phyloP scores from a whole-genome alignment of 1,284 basidiomycete species.

The Kwoniella shivajii region DNA sequence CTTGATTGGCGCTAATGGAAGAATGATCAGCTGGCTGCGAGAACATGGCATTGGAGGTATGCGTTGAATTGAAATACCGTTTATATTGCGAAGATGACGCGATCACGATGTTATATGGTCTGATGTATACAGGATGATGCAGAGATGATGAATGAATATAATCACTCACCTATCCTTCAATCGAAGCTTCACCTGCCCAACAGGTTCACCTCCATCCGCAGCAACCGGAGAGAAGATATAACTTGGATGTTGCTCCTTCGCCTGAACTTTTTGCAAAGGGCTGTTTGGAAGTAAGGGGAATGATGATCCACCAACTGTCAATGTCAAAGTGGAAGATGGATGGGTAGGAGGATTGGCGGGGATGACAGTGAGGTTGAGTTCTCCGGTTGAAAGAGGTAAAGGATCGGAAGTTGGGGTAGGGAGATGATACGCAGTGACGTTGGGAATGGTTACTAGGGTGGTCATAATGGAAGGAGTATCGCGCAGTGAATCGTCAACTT shows the following conservation, averaged over 20 bases:
- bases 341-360: constrained; percentile 46
- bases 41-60: too few species aligned
- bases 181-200: constrained; percentile 50
- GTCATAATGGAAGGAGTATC: too few species aligned
- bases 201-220: constrained; percentile 35
- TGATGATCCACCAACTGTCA: constrained; percentile 42
- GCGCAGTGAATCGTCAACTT: not conserved
- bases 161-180: constrained; percentile 41
- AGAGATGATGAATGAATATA: not conserved
- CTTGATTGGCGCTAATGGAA: constrained; percentile 34
- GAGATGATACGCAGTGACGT: constrained; percentile 42
- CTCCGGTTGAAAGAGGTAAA: constrained; percentile 46
- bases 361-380: constrained; percentile 43
- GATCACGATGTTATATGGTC: not conserved
- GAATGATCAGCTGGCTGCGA: constrained; percentile 5
- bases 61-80: too few species aligned
- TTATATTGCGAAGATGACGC: too few species aligned
- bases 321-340: constrained; percentile 37
- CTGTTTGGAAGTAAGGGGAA: constrained; percentile 44
- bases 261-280: constrained; percentile 44
- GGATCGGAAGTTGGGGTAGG: constrained; percentile 37
- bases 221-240: constrained; percentile 50
- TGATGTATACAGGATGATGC: not conserved
- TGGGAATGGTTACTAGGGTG: constrained; percentile 46
- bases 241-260: constrained; percentile 44